Conservation (phyloP, 2,329 filamentous ascomycete genomes). For the Beauveria scarabaeidicola region DNA sequence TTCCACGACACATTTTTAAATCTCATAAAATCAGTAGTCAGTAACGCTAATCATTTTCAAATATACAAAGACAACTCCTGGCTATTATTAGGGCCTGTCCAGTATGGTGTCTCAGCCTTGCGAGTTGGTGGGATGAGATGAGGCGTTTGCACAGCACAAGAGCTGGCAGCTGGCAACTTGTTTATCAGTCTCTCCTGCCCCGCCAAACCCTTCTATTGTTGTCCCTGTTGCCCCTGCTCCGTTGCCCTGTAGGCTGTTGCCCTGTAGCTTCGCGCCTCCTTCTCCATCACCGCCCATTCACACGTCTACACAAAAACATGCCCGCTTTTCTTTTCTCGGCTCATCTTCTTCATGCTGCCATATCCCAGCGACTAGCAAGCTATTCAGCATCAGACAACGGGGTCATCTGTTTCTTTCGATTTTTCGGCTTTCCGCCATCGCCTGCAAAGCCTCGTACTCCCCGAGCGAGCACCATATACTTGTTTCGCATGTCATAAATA, state of each 20-base stretch:
- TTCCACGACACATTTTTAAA: too few relatives aligned
- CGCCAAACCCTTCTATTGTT: neutral
- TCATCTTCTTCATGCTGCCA: neutral
- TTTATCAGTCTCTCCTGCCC: neutral
- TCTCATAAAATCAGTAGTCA: too few relatives aligned
- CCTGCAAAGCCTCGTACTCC: neutral
- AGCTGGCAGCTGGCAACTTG: neutral
- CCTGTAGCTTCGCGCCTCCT: neutral
- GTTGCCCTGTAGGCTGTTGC: neutral
- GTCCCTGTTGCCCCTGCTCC: neutral
- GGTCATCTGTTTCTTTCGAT: neutral
- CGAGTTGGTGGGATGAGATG: neutral
- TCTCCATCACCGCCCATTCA: conserved; percentile 10
- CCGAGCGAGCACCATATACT: neutral
- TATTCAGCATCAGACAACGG: neutral
- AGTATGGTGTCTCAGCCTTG: neutral
- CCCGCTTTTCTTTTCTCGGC: conserved; percentile 7
- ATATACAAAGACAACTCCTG: too few relatives aligned
- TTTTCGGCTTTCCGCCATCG: neutral
- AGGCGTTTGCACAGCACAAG: neutral
- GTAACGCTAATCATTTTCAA: too few relatives aligned
- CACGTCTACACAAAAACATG: conserved; percentile 4
- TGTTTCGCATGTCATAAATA: conserved; percentile 4
- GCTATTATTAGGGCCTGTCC: neutral
- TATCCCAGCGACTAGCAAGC: neutral